A percentile compares a stretch with the other conserved stretches of the same genome.
These are phyloP conservation scores for Castanopsis chinensis DNA, from an alignment of 306 rosid genomes.

Conservation along the genomic window DNA sequence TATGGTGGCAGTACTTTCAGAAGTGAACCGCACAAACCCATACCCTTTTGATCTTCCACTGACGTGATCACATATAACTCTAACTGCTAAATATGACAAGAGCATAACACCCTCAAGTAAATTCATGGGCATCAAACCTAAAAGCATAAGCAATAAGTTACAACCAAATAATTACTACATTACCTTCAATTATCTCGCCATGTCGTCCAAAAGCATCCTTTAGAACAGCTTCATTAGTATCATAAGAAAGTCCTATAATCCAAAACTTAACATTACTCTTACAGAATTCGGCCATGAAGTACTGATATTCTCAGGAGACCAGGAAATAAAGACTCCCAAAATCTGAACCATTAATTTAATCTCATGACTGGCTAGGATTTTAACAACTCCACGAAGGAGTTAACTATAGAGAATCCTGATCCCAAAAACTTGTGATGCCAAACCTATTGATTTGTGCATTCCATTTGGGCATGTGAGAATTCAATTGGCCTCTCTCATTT, in stretches of 20 bases:
- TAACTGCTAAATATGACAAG: slow-evolving; percentile 27
- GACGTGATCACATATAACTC: slow-evolving; percentile 59
- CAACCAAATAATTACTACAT: neutral
- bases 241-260: slow-evolving; percentile 54
- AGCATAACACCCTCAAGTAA: slow-evolving; percentile 1
- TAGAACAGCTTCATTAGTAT: slow-evolving; percentile 64
- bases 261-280: slow-evolving; percentile 3
- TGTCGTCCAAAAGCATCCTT: slow-evolving; percentile 51
- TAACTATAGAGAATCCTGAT: too few species aligned
- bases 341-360: too few species aligned
- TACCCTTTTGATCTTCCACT: slow-evolving; percentile 67
- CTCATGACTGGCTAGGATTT: too few species aligned
- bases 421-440: neutral
- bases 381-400: too few species aligned
- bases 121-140: neutral
- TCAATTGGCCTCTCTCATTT: neutral
- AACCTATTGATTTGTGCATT: neutral
- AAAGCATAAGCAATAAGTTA: neutral
- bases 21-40: slow-evolving; percentile 55
- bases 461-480: neutral
- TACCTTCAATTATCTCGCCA: slow-evolving; percentile 68
- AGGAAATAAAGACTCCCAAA: neutral
- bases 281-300: neutral
- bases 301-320: neutral
- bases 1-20: slow-evolving; percentile 46